Percentiles rank a stretch among this genome's conserved stretches.
These are phyloP conservation scores for Fusarium illudens DNA, from an alignment of 2,329 filamentous ascomycete species.

Conservation along the genomic window DNA sequence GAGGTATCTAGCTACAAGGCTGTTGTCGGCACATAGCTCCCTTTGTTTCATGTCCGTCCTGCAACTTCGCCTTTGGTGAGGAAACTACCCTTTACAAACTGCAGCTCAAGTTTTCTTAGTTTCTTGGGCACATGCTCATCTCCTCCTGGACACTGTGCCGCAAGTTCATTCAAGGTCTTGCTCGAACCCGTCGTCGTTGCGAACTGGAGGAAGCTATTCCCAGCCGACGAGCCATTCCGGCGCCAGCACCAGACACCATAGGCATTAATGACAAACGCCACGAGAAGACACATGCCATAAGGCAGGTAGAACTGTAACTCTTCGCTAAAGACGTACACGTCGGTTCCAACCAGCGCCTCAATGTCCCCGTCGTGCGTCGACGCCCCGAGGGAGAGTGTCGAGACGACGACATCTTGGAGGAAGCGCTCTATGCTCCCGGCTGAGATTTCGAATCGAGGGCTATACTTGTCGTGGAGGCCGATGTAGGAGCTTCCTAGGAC, in stretches of 20 bases:
- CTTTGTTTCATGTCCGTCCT: neutral
- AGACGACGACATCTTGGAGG: neutral
- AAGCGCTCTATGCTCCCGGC: neutral
- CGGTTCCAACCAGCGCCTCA: neutral
- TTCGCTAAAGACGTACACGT: neutral
- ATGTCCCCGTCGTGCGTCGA: neutral
- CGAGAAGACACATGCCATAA: neutral
- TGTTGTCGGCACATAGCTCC: neutral
- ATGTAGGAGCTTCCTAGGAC: neutral
- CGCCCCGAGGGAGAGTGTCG: neutral
- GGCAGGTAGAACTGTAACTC: neutral
- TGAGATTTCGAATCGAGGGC: rapidly evolving
- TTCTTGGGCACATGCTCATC: rapidly evolving
- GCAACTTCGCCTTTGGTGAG: neutral
- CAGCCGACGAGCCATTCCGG: neutral
- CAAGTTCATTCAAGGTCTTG: neutral
- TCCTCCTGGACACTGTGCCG: neutral
- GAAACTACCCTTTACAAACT: neutral
- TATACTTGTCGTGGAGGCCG: neutral
- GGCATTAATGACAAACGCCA: neutral
- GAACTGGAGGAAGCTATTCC: neutral
- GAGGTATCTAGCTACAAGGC: too few species aligned
- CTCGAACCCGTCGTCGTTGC: neutral
- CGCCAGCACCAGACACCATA: neutral
- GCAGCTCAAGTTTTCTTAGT: neutral